Conservation (phyloP, 805 yeast genomes). For the Candida vaughaniae region DNA sequence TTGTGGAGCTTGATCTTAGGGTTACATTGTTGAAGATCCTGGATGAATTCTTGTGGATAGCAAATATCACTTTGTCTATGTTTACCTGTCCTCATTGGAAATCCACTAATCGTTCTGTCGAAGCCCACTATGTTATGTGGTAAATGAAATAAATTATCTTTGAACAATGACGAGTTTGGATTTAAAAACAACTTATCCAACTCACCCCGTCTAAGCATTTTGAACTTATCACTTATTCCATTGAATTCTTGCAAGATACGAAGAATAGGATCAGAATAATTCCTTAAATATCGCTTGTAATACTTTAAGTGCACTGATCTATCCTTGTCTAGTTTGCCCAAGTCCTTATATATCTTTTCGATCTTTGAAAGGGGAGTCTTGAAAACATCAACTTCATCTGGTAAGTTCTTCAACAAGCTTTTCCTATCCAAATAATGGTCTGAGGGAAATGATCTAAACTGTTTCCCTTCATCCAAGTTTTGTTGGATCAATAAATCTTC, state of each 20-base stretch:
- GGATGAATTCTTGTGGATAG: constrained; percentile 39
- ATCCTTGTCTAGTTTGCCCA: constrained; percentile 36
- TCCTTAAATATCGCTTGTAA: constrained; percentile 30
- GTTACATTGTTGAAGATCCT: constrained; percentile 24
- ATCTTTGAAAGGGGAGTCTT: constrained; percentile 28
- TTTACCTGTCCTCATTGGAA: constrained; percentile 31
- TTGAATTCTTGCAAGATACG: constrained; percentile 32
- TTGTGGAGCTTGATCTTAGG: constrained; percentile 21
- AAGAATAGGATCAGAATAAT: constrained; percentile 30
- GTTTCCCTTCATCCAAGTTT: constrained; percentile 35
- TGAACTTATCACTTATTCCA: constrained; percentile 37
- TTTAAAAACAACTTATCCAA: constrained; percentile 25
- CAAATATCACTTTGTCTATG: constrained; percentile 18
- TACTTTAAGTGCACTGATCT: constrained; percentile 37
- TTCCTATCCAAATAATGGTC: constrained; percentile 36
- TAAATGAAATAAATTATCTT: constrained; percentile 25
- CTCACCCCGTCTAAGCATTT: constrained; percentile 35
- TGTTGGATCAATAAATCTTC: constrained; percentile 36
- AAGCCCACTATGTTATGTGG: constrained; percentile 43
- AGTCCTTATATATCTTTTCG: constrained; percentile 29
- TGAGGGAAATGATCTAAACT: constrained; percentile 31
- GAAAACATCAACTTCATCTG: constrained; percentile 35
- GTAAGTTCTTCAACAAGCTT: constrained; percentile 27
- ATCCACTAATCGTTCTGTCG: constrained; percentile 38
- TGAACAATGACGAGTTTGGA: constrained; percentile 28